Evolutionary conservation across 805 yeast species (phyloP), one percentile per base, ranked within the genome.

Genomic region (Saccharomycopsis sp.): DNA sequence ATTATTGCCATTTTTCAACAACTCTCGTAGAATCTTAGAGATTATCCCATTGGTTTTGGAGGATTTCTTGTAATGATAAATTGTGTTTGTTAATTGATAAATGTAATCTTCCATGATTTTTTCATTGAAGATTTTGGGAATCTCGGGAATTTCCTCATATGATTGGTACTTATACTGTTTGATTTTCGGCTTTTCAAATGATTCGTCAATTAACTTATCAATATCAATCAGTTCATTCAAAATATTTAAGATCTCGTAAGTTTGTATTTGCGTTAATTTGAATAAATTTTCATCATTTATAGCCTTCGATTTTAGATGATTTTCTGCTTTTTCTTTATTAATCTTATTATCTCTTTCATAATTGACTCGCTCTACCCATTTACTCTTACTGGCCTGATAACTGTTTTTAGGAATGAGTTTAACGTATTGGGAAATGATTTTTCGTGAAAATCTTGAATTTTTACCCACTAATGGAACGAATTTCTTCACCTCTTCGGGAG

Each of bases 1-100:
- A 5, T 52, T 25, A 41, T 67, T 67, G 9, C 58, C 50, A 15
- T 64, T 64, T 45, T 63, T 64, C 49, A 66, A 54, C n/a, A 68
- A 41, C 31, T 62, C 61, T 31, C 59, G 51, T 10, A 68, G 40
- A 6, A 68, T 51, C 35, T 59, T 60, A 1, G 64, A 60, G 2
- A 66, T 55, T 4, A 64, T 50, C 6, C 69, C 68, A 40, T 59
- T 57, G 31, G 52, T 49, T 36, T 50, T 56, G 1, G 69, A 63
- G 1, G 69, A 60, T 17, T 54, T 54, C 36, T 57, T 60, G 36
- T 49, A 52, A 19, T 58, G 56, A 46, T 59, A 64, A 4, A 53
- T 54, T 2, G 64, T 54, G 45, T 66, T 68, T 1, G 67, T 60
- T 21, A 66, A 36, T 4, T 49, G 20, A n/a, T 61, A 58, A 36